Conservation (phyloP, 129 eudicot genomes). For the Flaveria robusta region DNA sequence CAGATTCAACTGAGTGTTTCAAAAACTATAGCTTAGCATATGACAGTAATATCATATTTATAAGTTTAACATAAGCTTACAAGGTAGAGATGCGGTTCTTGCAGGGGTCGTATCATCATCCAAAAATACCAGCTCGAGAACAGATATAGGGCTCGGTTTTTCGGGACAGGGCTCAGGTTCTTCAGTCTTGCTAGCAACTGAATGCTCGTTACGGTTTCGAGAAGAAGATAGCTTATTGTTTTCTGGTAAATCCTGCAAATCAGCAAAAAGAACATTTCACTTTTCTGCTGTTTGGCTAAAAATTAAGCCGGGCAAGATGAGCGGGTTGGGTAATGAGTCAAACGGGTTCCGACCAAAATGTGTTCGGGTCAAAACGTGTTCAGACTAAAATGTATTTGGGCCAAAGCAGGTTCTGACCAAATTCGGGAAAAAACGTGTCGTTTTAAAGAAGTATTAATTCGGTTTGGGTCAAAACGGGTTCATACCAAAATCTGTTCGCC, state of each 20-base stretch:
- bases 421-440: no score
- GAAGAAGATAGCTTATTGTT: constrained; percentile 42
- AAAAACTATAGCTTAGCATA: constrained; percentile 2
- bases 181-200: constrained; percentile 33
- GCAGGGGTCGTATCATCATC: constrained; percentile 81
- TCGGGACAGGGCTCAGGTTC: constrained; percentile 31
- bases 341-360: background rate
- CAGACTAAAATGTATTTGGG: background rate
- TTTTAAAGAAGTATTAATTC: no score
- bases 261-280: constrained; percentile 6
- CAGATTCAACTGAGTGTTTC: constrained; percentile 47
- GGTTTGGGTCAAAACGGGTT: background rate
- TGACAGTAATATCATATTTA: background rate
- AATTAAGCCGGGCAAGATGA: background rate
- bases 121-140: constrained; percentile 73
- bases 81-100: constrained; percentile 49
- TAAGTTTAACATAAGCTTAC: constrained; percentile 38
- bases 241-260: constrained; percentile 51
- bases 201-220: constrained; percentile 32
- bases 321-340: background rate
- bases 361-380: background rate
- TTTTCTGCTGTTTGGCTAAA: background rate
- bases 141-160: constrained; percentile 80
- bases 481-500: no score
- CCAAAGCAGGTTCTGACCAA: background rate